Evolutionary conservation across 148 eudicot genomes (phyloP).

Genomic region (Pouteria glomerata): DNA sequence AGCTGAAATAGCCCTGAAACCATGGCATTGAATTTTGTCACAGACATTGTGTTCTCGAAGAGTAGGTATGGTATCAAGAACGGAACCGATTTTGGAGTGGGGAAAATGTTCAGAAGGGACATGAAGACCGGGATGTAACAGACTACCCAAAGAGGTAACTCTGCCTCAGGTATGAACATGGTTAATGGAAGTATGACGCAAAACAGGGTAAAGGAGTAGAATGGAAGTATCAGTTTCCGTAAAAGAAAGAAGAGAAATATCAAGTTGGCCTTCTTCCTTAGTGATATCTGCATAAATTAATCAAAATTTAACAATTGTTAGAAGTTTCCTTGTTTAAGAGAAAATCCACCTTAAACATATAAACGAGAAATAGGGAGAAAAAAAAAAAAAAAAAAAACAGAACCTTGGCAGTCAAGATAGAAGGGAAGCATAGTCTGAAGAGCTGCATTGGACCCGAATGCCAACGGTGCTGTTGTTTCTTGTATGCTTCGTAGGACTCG

Average conservation of each 20-base stretch:
- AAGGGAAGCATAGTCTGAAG: constrained; percentile 53
- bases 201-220: constrained; percentile 63
- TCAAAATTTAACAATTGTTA: not conserved
- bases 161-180: constrained; percentile 68
- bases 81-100: constrained; percentile 57
- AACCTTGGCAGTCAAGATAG: constrained; percentile 50
- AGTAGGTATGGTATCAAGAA: constrained; percentile 60
- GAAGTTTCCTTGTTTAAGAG: not conserved
- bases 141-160: constrained; percentile 57
- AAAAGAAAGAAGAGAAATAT: constrained; percentile 62
- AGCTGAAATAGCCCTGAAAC: constrained; percentile 60
- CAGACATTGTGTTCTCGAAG: constrained; percentile 72
- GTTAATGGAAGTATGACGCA: constrained; percentile 62
- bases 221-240: constrained; percentile 60
- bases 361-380: not conserved
- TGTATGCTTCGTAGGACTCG: constrained; percentile 60
- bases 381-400: not conserved
- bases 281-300: constrained; percentile 42
- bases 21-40: constrained; percentile 72
- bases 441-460: constrained; percentile 81
- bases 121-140: constrained; percentile 52
- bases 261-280: constrained; percentile 53
- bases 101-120: constrained; percentile 52
- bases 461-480: constrained; percentile 70
- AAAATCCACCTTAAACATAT: not conserved